Evolutionary conservation across 2,329 filamentous ascomycete species (phyloP).

Genomic region (Bisporella sp.): DNA sequence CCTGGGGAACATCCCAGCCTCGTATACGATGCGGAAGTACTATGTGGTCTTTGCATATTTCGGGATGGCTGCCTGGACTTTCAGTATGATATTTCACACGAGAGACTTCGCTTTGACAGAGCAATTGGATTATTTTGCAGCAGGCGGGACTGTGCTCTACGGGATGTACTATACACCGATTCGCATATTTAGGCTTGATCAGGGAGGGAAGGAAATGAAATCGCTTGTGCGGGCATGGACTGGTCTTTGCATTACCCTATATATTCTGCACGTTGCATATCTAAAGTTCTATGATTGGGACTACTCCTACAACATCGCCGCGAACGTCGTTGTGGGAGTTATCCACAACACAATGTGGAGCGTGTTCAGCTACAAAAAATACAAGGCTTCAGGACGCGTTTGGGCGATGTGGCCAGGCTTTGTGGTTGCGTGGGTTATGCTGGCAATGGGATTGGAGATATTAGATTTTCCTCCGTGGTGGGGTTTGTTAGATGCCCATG

Average conservation of each 20-base stretch:
- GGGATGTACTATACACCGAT: conserved; percentile 82
- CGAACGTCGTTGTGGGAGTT: conserved; percentile 77
- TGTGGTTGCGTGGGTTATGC: conserved; percentile 83
- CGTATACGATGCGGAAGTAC: conserved; percentile 72
- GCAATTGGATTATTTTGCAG: conserved; percentile 93
- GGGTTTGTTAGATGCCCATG: conserved; percentile 85
- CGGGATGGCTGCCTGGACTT: conserved; percentile 77
- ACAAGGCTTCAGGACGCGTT: conserved; percentile 58
- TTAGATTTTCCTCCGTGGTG: conserved; percentile 85
- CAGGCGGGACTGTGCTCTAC: conserved; percentile 84
- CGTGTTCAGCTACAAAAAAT: conserved; percentile 71
- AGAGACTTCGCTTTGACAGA: conserved; percentile 82
- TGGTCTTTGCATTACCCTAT: conserved; percentile 61
- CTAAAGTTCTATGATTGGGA: conserved; percentile 84
- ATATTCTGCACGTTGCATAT: conserved; percentile 72
- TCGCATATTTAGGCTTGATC: conserved; percentile 76
- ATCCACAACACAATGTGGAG: conserved; percentile 81
- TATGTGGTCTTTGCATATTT: conserved; percentile 76
- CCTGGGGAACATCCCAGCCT: conserved; percentile 59
- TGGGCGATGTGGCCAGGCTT: conserved; percentile 90
- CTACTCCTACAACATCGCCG: conserved; percentile 97
- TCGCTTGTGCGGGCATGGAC: conserved; percentile 68
- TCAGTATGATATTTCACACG: conserved; percentile 88
- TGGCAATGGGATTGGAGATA: conserved; percentile 93
- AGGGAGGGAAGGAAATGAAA: conserved; percentile 31